Percentiles rank a stretch among this genome's conserved stretches.
Evolutionary conservation across 805 yeast species (phyloP).

Genomic region (Ogataea trehaloabstinens): DNA sequence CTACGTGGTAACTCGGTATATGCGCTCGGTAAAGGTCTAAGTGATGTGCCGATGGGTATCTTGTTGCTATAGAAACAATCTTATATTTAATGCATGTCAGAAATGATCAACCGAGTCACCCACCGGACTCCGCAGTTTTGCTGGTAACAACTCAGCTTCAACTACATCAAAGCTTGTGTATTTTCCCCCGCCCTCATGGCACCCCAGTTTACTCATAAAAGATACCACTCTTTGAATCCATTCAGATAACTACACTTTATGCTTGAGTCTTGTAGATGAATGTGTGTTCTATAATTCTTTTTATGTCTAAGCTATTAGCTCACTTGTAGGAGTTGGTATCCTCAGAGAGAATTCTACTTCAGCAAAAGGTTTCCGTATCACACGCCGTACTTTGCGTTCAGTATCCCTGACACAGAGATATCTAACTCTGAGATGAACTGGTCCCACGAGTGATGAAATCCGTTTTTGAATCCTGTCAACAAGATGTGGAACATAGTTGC

Average conservation of each 20-base stretch:
- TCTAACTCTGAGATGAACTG: constrained; percentile 23
- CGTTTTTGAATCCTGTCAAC: constrained; percentile 42
- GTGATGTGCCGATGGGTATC: constrained; percentile 55
- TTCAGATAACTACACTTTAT: too few species aligned
- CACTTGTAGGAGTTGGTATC: too few species aligned
- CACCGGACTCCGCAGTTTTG: not conserved
- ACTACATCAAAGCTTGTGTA: too few species aligned
- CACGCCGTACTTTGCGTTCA: constrained; percentile 29
- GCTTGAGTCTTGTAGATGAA: too few species aligned
- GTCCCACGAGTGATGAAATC: constrained; percentile 40
- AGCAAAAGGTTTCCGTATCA: too few species aligned
- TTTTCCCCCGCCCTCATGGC: too few species aligned
- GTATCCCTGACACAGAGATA: constrained; percentile 21
- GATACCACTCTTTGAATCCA: too few species aligned
- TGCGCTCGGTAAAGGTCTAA: constrained; percentile 53
- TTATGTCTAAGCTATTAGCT: too few species aligned
- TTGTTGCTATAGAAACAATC: constrained; percentile 60
- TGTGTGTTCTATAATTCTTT: too few species aligned
- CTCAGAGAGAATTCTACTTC: too few species aligned
- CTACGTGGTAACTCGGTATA: constrained; percentile 74
- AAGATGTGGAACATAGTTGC: constrained; percentile 43
- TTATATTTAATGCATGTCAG: not conserved
- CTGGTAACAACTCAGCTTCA: too few species aligned
- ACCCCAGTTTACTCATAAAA: too few species aligned
- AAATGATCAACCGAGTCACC: not conserved